These are phyloP conservation scores for Corymbia calophylla DNA, from an alignment of 441 rosid genomes.

Conservation along the genomic window DNA sequence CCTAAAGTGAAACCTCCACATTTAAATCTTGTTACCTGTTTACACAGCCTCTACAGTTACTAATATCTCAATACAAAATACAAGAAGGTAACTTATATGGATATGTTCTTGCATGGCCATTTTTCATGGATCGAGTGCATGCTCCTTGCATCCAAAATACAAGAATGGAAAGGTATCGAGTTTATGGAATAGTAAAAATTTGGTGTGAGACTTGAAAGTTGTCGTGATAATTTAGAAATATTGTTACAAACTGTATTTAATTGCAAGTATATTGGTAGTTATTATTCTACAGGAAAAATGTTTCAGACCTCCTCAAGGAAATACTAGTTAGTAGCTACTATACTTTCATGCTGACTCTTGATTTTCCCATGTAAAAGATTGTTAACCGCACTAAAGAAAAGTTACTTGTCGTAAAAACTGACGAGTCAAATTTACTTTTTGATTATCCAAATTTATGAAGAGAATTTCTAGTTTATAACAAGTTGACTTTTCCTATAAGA, in stretches of 20 bases:
- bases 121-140: neutral
- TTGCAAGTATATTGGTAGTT: neutral
- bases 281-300: neutral
- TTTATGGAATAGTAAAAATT: neutral
- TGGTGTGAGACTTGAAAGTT: neutral
- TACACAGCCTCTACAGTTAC: neutral
- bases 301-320: neutral
- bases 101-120: neutral
- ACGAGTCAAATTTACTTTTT: neutral
- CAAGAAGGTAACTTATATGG: neutral
- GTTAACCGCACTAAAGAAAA: neutral
- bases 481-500: no score
- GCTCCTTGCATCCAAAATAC: neutral
- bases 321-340: neutral
- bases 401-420: neutral
- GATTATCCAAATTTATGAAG: no score
- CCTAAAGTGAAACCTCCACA: neutral
- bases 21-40: neutral
- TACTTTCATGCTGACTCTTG: neutral
- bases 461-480: no score
- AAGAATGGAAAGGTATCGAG: neutral
- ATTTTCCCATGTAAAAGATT: neutral
- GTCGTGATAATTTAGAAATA: neutral
- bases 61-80: neutral
- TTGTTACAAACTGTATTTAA: neutral